Evolutionary conservation across 164 flowering plant genomes (phyloP).

Genomic region (Magnolia kwangsiensis): DNA sequence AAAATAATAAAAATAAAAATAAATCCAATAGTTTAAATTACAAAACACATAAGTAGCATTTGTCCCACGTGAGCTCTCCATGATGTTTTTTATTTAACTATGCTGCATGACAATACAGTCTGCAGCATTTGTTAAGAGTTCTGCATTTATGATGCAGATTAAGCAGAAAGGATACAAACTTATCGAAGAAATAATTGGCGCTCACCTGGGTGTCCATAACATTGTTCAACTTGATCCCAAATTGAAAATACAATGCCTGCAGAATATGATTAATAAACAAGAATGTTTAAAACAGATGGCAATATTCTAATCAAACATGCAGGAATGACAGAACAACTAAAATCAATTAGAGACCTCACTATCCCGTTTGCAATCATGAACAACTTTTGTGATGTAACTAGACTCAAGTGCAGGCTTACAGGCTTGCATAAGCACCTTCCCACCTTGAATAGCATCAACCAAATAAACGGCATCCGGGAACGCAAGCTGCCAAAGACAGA

Average conservation of each 20-base stretch:
- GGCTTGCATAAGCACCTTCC: constrained; percentile 67
- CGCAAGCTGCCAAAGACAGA: constrained; percentile 62
- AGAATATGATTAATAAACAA: constrained; percentile 15
- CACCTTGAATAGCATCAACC: constrained; percentile 88
- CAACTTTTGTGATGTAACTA: constrained; percentile 83
- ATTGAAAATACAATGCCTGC: constrained; percentile 84
- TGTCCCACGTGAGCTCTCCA: too few relatives aligned
- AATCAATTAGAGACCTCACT: constrained; percentile 72
- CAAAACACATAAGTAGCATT: too few relatives aligned
- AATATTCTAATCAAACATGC: background rate
- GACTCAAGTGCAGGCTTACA: constrained; percentile 99
- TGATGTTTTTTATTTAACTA: too few relatives aligned
- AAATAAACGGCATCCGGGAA: constrained; percentile 86
- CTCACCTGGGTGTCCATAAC: constrained; percentile 92
- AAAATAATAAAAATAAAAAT: too few relatives aligned
- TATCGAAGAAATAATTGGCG: background rate
- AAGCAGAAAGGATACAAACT: background rate
- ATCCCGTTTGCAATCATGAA: constrained; percentile 98
- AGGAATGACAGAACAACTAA: constrained; percentile 9
- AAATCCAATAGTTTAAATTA: too few relatives aligned
- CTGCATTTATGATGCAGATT: too few relatives aligned
- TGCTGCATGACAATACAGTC: too few relatives aligned
- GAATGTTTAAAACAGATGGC: constrained; percentile 2
- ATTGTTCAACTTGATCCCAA: constrained; percentile 81
- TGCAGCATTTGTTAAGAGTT: too few relatives aligned